Evolutionary conservation across 2,329 filamentous ascomycete species (phyloP), one percentile per base, ranked within the genome.

Genomic region (Diaporthe aspalathi): DNA sequence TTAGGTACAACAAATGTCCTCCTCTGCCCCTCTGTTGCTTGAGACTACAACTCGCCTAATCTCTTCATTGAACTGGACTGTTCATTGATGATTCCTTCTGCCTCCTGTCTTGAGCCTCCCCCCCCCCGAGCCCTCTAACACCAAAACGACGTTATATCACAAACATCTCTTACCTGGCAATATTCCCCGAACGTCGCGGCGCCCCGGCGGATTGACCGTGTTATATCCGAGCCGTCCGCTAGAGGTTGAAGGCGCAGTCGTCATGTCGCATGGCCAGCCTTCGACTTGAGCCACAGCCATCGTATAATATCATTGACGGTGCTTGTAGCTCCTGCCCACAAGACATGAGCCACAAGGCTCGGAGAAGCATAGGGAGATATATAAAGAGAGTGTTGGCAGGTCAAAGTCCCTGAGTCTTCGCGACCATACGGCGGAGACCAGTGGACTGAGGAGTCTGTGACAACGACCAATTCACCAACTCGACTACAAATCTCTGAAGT

Each of bases 331-430:
- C 43, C n/a, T 35, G n/a, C 50, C 32, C 29, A 38, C 49, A 38
- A 66, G 71, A 73, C 47, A 73, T 73, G 71, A 70, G 71, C 68
- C 43, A 40, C 62, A 56, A 63, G 40, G 43, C n/a, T 47, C 29
- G 49, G 53, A 38, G 63, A 66, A 49, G 32, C 57, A 38, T 45
- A 70, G 50, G 68, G 71, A 47, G 60, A 70, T 27, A 56, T 43
- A 68, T 54, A 38, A 65, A 60, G 45, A 54, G 20, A 50, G 65
- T 53, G 70, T 65, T 56, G 68, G 69, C 56, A 66, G 57, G 63
- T n/a, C 17, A 43, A 22, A 16, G n/a, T 14, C 47, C 38, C 24
- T 49, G 27, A 66, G 24, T 60, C 47, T 38, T 20, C 32, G 32
- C 53, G 53, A 27, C 45, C 53, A 68, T 17, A 24, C 32, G 50